Evolutionary conservation across 345 rosid genomes (phyloP).

Genomic region (Acer yangbiense): DNA sequence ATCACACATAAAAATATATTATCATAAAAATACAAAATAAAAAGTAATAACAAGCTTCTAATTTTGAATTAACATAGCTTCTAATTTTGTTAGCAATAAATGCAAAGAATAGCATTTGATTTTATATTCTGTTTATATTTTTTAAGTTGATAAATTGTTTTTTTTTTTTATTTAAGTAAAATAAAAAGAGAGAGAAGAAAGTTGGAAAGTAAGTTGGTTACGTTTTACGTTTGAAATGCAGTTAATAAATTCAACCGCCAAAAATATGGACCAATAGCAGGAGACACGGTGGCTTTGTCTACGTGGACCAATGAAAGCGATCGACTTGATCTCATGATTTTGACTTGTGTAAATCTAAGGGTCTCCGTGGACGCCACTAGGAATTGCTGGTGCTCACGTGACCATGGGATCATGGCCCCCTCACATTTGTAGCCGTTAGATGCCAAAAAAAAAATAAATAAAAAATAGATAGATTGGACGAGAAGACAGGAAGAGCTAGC

Average conservation of each 20-base stretch:
- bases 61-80: no score
- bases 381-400: slow-evolving; percentile 22
- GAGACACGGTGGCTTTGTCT: background rate
- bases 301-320: no score
- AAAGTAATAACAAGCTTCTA: no score
- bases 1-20: no score
- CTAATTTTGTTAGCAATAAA: no score
- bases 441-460: background rate
- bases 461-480: background rate
- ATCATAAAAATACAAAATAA: no score
- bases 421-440: background rate
- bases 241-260: background rate
- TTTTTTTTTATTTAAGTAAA: no score
- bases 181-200: background rate
- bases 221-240: background rate
- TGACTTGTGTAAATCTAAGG: background rate
- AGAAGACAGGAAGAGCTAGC: background rate
- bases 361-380: background rate
- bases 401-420: slow-evolving; percentile 1
- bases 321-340: no score
- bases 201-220: background rate
- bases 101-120: no score
- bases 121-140: no score
- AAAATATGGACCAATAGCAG: background rate
- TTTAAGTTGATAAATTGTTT: no score